Evolutionary conservation across 768 basidiomycete genomes (phyloP).

Genomic region (Mycena haematopus): DNA sequence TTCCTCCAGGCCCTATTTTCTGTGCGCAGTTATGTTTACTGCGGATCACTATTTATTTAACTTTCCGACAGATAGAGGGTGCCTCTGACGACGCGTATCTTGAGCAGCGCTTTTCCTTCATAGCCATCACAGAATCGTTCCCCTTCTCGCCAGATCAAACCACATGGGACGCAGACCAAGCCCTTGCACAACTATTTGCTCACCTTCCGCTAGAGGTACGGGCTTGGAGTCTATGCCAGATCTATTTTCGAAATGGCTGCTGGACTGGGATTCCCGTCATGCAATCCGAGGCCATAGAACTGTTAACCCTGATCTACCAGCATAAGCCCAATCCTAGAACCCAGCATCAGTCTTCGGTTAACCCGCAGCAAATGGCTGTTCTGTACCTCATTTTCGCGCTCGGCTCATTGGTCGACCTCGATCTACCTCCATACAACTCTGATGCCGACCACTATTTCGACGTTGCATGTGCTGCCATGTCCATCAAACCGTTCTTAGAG

Average conservation of each 20-base stretch:
- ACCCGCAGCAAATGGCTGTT: constrained; percentile 31
- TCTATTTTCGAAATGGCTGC: constrained; percentile 48
- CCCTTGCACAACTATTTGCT: constrained; percentile 34
- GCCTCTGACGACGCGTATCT: background rate
- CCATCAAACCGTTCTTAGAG: constrained; percentile 46
- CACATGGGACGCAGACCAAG: constrained; percentile 27
- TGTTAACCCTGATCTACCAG: constrained; percentile 18
- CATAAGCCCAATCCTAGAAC: background rate
- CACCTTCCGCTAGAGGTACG: constrained; percentile 43
- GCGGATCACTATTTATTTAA: background rate
- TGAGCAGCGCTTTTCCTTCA: constrained; percentile 13
- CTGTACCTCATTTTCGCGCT: constrained; percentile 32
- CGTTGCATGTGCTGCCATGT: constrained; percentile 48
- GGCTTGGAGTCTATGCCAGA: constrained; percentile 51
- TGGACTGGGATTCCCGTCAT: constrained; percentile 52
- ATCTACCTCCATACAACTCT: constrained; percentile 37
- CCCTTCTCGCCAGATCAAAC: constrained; percentile 35
- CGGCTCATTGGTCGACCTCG: constrained; percentile 32
- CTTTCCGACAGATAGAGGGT: constrained; percentile 19
- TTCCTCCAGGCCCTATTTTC: constrained; percentile 21
- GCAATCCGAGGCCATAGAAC: constrained; percentile 54
- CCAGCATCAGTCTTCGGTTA: background rate
- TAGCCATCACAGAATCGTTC: constrained; percentile 30
- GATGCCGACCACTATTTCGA: constrained; percentile 56
- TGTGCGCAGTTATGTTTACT: background rate